A percentile compares a stretch with the other conserved stretches of the same genome.
These are phyloP conservation scores for Cubamyces sp. DNA, from an alignment of 768 basidiomycete genomes.

Conservation along the genomic window DNA sequence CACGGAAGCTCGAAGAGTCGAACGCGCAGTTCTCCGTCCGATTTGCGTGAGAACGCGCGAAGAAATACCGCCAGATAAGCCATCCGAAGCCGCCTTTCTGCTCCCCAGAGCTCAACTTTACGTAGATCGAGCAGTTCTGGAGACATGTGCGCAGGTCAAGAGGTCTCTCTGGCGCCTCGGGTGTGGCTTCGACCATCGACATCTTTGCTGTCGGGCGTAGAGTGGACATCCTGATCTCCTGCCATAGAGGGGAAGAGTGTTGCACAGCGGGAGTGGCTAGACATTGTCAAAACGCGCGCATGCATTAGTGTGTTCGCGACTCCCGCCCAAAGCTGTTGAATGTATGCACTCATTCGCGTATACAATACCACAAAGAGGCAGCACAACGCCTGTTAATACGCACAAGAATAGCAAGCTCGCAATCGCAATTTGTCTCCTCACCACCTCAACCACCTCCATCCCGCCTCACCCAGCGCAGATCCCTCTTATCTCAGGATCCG, in stretches of 20 bases:
- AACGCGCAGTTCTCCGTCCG: background rate
- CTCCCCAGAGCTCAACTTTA: conserved; percentile 16
- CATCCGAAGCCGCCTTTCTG: conserved; percentile 5
- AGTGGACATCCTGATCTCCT: background rate
- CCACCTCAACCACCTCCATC: no score
- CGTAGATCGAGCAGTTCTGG: conserved; percentile 2
- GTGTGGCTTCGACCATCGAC: background rate
- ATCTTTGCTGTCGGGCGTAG: background rate
- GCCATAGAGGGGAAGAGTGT: background rate
- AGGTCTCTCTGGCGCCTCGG: background rate
- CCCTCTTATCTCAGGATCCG: conserved; percentile 8
- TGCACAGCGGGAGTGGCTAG: no score
- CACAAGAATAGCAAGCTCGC: no score
- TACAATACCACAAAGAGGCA: no score
- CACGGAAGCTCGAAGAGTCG: background rate
- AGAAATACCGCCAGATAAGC: conserved; percentile 1
- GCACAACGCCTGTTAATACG: no score
- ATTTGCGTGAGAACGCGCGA: conserved; percentile 10
- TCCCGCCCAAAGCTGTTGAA: no score
- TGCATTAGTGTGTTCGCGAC: no score
- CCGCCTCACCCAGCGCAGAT: conserved; percentile 4
- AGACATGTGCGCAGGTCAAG: conserved; percentile 15
- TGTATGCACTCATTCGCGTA: no score
- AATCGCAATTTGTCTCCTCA: no score
- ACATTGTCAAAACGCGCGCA: no score